Conservation (phyloP, 345 rosid species). For the Corchorus capsularis region DNA sequence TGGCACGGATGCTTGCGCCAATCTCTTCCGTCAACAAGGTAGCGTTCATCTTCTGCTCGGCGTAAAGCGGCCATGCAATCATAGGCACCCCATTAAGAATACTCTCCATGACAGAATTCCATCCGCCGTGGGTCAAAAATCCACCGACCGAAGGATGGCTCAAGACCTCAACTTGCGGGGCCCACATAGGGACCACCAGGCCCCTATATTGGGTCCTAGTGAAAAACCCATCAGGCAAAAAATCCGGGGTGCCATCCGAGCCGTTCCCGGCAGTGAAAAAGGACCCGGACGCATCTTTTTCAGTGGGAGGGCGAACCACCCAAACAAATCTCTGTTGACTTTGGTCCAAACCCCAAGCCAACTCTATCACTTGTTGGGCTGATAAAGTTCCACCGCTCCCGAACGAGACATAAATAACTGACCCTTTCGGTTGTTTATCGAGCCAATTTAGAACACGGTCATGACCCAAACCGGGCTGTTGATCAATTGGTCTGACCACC, state of each 20-base stretch:
- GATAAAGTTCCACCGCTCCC: slow-evolving; percentile 77
- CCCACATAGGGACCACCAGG: slow-evolving; percentile 56
- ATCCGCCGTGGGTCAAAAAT: slow-evolving; percentile 69
- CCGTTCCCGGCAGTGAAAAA: slow-evolving; percentile 22
- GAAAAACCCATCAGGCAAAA: slow-evolving; percentile 60
- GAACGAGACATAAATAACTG: slow-evolving; percentile 63
- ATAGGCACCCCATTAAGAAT: slow-evolving; percentile 51
- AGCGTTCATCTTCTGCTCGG: slow-evolving; percentile 60
- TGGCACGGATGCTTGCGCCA: slow-evolving; percentile 40
- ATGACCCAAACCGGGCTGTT: background rate
- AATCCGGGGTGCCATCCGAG: slow-evolving; percentile 17
- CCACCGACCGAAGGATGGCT: slow-evolving; percentile 62
- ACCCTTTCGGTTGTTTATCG: slow-evolving; percentile 42
- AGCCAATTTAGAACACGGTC: slow-evolving; percentile 44
- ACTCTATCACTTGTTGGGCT: slow-evolving; percentile 46
- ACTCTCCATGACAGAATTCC: slow-evolving; percentile 74
- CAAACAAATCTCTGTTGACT: slow-evolving; percentile 47
- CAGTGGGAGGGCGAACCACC: slow-evolving; percentile 36
- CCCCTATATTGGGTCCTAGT: slow-evolving; percentile 26
- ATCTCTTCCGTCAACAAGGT: slow-evolving; percentile 52
- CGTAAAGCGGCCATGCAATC: slow-evolving; percentile 61
- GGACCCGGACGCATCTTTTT: slow-evolving; percentile 12
- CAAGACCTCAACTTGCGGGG: slow-evolving; percentile 59
- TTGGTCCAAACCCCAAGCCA: slow-evolving; percentile 68
- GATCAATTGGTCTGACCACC: slow-evolving; percentile 17